Evolutionary conservation across 768 basidiomycete species (phyloP), one percentile per base, ranked within the genome.

Genomic region (Suillus hirtellus): DNA sequence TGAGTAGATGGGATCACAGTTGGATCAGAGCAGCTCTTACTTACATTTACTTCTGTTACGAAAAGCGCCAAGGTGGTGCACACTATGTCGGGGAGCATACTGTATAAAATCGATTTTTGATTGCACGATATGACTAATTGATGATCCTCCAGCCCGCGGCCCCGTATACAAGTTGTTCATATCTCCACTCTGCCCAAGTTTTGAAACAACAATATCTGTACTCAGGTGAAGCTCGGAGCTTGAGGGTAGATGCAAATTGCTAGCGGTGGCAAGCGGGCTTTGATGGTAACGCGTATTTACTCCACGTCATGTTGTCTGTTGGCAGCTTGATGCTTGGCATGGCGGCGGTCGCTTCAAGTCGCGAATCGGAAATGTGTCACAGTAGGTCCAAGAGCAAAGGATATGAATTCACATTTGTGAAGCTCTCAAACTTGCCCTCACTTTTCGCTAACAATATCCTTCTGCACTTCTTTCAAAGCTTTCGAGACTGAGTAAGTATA

Each of bases 331-430:
- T 1, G 12, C n/a, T 46, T 46, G n/a, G 2, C 12, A n/a, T 11
- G 44, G 11, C 11, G 11, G 11, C 11, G n/a, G 44, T 12, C 8
- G 19, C 9, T 17, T 19, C 8, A 43, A 44, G 43, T 44, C 43
- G 31, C 31, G 31, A 6, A 31, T 31, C 31, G 4, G 31, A n/a
- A n/a, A 19, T 44, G 19, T n/a, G 19, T 3, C 9, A 1, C 9
- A 11, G 19, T 17, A n/a, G 10, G 11, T 5, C 46, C 74, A 84
- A 85, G 65, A 84, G 84, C 66, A 84, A 86, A 70, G 82, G 89
- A 38, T 91, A 95, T 69, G 95, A 96, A 75, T 93, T 95, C 70
- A 95, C 93, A 3, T 97, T 96, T 72, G 95, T 93, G 10, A 90
- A 89, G 72, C 85, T 73, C 83, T 97, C 64, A 94, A 93, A 73